Conservation (phyloP, 208 protist genomes). For the Leishmania guyanensis region DNA sequence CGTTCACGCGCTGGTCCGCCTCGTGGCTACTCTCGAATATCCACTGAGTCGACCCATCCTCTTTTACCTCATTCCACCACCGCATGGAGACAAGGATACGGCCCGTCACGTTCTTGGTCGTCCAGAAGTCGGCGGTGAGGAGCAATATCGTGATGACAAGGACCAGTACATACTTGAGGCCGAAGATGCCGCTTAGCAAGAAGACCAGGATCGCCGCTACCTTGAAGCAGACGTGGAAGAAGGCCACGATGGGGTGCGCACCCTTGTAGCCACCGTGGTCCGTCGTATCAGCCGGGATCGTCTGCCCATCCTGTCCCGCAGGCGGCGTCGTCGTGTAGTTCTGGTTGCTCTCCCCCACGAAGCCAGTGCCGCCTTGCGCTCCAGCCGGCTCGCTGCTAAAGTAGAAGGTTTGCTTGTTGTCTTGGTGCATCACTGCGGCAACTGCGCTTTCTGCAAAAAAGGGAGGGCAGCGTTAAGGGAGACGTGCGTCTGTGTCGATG, state of each 20-base stretch:
- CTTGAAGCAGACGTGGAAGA: slow-evolving; percentile 93
- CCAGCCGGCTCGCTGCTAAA: slow-evolving; percentile 21
- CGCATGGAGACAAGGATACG: slow-evolving; percentile 93
- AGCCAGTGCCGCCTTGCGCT: not conserved
- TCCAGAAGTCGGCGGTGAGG: slow-evolving; percentile 94
- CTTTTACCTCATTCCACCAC: slow-evolving; percentile 95
- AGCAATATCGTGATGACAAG: slow-evolving; percentile 92
- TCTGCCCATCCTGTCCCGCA: slow-evolving; percentile 7
- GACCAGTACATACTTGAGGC: slow-evolving; percentile 62
- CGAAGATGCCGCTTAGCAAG: slow-evolving; percentile 69
- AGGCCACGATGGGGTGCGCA: slow-evolving; percentile 77
- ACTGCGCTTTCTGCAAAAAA: not conserved
- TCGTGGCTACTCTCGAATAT: slow-evolving; percentile 92
- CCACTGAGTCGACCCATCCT: slow-evolving; percentile 93
- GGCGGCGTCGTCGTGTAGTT: not conserved
- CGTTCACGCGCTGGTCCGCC: slow-evolving; percentile 61
- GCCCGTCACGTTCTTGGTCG: slow-evolving; percentile 95
- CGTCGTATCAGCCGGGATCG: slow-evolving; percentile 8
- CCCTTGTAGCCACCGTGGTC: slow-evolving; percentile 74
- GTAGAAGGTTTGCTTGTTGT: not conserved
- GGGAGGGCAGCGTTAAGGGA: not conserved
- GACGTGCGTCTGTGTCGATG: not conserved
- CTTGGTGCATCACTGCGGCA: slow-evolving; percentile 13
- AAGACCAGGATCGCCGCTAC: slow-evolving; percentile 77
- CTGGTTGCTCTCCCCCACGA: not conserved